phyloP scores from a whole-genome alignment of 305 asterid species.

The Fraxinus floribunda region DNA sequence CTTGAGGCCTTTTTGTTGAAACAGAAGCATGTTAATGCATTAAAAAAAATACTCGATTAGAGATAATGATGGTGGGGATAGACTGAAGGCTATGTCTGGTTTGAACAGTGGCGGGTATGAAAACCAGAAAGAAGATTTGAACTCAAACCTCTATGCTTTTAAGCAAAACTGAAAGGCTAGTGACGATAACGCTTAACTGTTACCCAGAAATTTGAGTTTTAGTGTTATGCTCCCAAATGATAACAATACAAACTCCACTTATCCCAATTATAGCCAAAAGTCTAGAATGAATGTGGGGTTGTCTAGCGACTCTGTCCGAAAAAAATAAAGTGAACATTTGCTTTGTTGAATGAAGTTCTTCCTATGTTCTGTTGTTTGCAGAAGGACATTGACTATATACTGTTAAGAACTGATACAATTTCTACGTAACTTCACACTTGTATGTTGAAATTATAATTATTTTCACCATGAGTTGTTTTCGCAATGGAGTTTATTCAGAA shows the following conservation, averaged over 20 bases:
- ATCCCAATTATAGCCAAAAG: neutral
- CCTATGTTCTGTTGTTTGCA: neutral
- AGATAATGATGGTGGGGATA: neutral
- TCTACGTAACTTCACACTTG: constrained; percentile 32
- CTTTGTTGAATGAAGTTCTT: constrained; percentile 3
- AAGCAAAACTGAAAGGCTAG: neutral
- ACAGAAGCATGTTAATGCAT: neutral
- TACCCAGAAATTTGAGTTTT: neutral
- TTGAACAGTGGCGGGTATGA: neutral
- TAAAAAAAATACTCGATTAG: neutral
- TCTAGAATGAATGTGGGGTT: neutral
- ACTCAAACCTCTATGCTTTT: neutral
- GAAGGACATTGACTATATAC: neutral
- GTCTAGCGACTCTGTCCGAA: neutral
- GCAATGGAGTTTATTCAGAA: constrained; percentile 1
- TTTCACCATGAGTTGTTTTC: neutral
- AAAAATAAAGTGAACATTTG: neutral
- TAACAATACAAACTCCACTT: neutral
- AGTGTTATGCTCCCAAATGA: neutral
- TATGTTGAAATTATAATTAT: constrained; percentile 54
- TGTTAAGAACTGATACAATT: neutral
- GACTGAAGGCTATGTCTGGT: neutral
- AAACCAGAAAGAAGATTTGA: neutral
- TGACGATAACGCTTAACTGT: neutral
- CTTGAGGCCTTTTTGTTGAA: neutral